Percentiles rank a stretch among this genome's conserved stretches.
Evolutionary conservation across 2,329 filamentous ascomycete genomes (phyloP).

Genomic region (Cladosporium colombiae): DNA sequence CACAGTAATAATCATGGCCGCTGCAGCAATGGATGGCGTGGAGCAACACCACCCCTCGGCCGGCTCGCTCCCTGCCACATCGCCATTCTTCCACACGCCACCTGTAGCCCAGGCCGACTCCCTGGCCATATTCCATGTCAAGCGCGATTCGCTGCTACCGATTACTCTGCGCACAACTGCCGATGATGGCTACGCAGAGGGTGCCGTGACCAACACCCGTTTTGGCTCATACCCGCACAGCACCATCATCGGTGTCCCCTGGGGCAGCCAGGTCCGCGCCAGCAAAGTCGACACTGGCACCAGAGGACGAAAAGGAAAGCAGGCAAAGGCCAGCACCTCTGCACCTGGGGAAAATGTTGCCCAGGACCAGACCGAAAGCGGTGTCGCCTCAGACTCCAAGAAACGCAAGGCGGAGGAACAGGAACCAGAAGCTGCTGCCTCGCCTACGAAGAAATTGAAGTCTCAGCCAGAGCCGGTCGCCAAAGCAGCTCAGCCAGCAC

Average conservation of each 20-base stretch:
- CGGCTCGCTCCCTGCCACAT: neutral
- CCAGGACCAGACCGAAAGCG: conserved; percentile 27
- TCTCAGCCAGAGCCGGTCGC: conserved; percentile 25
- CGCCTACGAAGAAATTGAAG: conserved; percentile 38
- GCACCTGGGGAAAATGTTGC: conserved; percentile 44
- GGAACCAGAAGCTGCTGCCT: conserved; percentile 29
- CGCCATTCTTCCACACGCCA: conserved; percentile 72
- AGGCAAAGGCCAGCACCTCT: conserved; percentile 52
- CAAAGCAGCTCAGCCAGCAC: neutral
- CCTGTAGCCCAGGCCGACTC: conserved; percentile 61
- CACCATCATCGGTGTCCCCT: conserved; percentile 67
- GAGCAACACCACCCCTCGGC: neutral
- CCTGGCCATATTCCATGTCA: conserved; percentile 83
- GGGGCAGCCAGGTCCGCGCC: conserved; percentile 89
- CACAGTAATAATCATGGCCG: conserved; percentile 3
- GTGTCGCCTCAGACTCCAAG: conserved; percentile 26
- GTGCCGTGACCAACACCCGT: conserved; percentile 73
- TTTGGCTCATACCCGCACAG: conserved; percentile 73
- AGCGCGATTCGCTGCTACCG: conserved; percentile 80
- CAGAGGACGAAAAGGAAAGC: conserved; percentile 65
- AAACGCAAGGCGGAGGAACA: conserved; percentile 48
- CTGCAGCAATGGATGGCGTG: conserved; percentile 6
- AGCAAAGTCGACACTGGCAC: conserved; percentile 90
- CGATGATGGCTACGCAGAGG: conserved; percentile 46
- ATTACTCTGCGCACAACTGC: conserved; percentile 55